These are phyloP conservation scores for Leptomonas seymouri DNA, from an alignment of 208 protist genomes.

Conservation along the genomic window DNA sequence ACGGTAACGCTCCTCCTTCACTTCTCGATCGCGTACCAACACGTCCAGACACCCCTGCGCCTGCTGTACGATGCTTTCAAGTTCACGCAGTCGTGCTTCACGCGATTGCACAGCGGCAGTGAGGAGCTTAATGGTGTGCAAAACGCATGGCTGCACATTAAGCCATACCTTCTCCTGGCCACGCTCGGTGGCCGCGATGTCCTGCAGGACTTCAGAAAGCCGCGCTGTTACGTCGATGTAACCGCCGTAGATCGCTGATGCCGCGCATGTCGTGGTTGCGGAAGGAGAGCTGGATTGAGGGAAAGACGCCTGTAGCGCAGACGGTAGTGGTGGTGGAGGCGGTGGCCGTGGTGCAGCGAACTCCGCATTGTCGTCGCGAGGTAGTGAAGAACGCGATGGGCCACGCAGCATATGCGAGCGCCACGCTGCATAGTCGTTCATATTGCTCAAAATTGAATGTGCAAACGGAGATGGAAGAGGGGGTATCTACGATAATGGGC, in stretches of 20 bases:
- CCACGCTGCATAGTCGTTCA: slow-evolving; percentile 34
- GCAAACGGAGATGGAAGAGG: not conserved
- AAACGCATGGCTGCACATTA: slow-evolving; percentile 78
- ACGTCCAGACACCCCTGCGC: slow-evolving; percentile 42
- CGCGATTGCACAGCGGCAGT: slow-evolving; percentile 22
- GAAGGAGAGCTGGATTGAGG: not conserved
- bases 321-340: not conserved
- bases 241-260: not conserved
- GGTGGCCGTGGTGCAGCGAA: not conserved
- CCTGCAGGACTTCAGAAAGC: slow-evolving; percentile 31
- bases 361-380: not conserved
- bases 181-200: slow-evolving; percentile 49
- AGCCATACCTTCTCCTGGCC: slow-evolving; percentile 56
- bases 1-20: slow-evolving; percentile 77
- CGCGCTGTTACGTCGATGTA: slow-evolving; percentile 1
- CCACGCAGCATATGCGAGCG: slow-evolving; percentile 20
- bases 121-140: slow-evolving; percentile 30
- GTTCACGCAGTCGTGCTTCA: slow-evolving; percentile 19
- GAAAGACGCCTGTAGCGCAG: not conserved
- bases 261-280: not conserved
- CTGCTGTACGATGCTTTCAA: slow-evolving; percentile 40
- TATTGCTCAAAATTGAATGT: not conserved
- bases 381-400: not conserved
- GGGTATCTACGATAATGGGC: not conserved
- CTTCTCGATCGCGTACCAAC: slow-evolving; percentile 48